Evolutionary conservation across 768 basidiomycete genomes (phyloP).

Genomic region (Russula virescens): DNA sequence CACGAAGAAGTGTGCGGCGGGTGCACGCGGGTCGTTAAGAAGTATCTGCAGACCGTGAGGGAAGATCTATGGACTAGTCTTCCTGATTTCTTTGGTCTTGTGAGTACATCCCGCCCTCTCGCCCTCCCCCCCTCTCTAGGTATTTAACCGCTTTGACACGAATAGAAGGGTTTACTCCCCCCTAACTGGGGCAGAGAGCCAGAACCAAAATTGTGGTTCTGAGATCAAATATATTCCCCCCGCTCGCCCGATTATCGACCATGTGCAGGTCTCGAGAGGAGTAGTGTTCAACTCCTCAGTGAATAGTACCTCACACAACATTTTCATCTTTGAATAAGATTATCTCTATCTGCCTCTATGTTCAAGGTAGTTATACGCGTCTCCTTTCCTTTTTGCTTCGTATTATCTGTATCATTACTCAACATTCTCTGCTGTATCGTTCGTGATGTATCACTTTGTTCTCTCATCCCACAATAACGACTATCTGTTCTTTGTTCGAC

Average conservation of each 20-base stretch:
- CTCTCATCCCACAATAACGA: background rate
- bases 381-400: background rate
- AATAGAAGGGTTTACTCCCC: slow-evolving; percentile 13
- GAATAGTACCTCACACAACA: background rate
- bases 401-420: background rate
- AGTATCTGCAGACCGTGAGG: slow-evolving; percentile 12
- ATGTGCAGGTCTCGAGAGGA: background rate
- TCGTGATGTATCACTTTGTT: background rate
- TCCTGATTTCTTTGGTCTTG: slow-evolving; percentile 18
- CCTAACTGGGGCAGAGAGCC: slow-evolving; percentile 18
- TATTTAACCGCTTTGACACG: background rate
- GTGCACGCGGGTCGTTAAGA: slow-evolving; percentile 13
- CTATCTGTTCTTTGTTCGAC: background rate
- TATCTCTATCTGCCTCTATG: background rate
- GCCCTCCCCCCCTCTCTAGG: background rate
- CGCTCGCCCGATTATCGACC: background rate
- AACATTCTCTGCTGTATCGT: background rate
- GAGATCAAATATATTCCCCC: background rate
- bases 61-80: slow-evolving; percentile 18
- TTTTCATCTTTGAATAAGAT: background rate
- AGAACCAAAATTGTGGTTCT: slow-evolving; percentile 21
- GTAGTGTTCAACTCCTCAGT: background rate
- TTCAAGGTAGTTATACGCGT: background rate
- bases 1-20: slow-evolving; percentile 17
- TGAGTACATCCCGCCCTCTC: too few relatives aligned